phyloP scores from a whole-genome alignment of 2,329 filamentous ascomycete genomes.

The Aphanocladium album region DNA sequence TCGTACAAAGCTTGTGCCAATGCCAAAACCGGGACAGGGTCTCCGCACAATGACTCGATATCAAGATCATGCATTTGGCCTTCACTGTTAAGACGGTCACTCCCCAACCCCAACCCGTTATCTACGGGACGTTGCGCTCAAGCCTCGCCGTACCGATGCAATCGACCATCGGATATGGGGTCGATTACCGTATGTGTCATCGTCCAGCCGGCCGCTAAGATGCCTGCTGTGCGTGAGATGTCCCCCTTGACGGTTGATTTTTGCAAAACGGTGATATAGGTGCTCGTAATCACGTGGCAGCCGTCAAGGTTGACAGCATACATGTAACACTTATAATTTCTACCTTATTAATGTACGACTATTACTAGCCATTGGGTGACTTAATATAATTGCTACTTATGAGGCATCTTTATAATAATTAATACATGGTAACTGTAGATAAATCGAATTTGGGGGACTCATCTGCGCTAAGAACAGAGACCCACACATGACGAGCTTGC shows the following conservation, averaged over 20 bases:
- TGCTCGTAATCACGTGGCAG: no score
- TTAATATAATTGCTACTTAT: no score
- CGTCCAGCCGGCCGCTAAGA: neutral
- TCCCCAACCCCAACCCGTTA: neutral
- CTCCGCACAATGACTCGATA: neutral
- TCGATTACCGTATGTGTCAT: neutral
- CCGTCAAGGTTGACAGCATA: no score
- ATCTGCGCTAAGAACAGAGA: no score
- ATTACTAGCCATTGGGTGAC: no score
- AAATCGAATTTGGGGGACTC: no score
- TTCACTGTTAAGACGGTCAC: neutral
- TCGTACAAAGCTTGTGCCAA: neutral
- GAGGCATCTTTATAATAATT: no score
- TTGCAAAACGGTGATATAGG: no score
- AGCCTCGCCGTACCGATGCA: neutral
- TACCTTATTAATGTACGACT: no score
- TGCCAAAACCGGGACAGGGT: neutral
- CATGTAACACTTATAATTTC: no score
- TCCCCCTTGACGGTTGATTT: no score
- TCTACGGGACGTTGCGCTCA: neutral
- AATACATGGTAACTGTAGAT: no score
- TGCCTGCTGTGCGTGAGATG: neutral
- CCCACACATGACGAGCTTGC: slow-evolving; percentile 14
- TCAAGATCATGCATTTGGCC: neutral
- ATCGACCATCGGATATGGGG: neutral